These are phyloP conservation scores for Cladosporium colombiae DNA, from an alignment of 2,329 filamentous ascomycete genomes.

Conservation along the genomic window DNA sequence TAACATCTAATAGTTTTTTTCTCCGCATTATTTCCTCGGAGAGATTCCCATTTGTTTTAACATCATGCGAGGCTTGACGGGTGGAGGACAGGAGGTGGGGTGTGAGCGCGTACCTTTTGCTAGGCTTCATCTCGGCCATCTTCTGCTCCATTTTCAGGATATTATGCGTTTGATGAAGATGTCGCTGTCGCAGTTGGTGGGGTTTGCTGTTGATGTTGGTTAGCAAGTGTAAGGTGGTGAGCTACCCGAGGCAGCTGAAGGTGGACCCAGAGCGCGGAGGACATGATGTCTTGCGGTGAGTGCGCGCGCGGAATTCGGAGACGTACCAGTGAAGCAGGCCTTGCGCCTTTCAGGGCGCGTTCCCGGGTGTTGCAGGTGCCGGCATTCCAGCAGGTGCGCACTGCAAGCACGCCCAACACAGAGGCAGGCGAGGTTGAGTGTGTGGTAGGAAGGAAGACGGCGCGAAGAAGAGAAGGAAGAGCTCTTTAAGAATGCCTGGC, in stretches of 20 bases:
- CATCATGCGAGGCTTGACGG: conserved; percentile 66
- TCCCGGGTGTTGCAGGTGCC: conserved; percentile 11
- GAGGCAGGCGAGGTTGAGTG: conserved; percentile 8
- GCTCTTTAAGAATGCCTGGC: conserved; percentile 19
- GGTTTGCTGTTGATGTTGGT: conserved; percentile 7
- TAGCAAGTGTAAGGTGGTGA: background rate
- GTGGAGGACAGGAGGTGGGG: conserved; percentile 38
- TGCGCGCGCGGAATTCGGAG: conserved; percentile 5
- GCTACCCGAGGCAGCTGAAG: conserved; percentile 14
- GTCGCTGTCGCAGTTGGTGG: conserved; percentile 6
- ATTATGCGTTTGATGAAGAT: conserved; percentile 1
- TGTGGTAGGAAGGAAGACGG: conserved; percentile 12
- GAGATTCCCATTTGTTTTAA: conserved; percentile 99
- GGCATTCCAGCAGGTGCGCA: conserved; percentile 15
- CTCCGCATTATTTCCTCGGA: conserved; percentile 95
- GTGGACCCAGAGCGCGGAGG: conserved; percentile 9
- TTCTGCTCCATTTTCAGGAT: conserved; percentile 43
- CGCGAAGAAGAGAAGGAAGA: conserved; percentile 12
- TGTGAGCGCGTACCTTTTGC: conserved; percentile 67
- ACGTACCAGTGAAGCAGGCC: conserved; percentile 13
- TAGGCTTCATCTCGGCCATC: conserved; percentile 79
- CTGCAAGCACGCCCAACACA: conserved; percentile 11
- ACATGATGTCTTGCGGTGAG: conserved; percentile 7
- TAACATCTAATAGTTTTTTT: conserved; percentile 57
- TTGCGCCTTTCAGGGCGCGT: background rate